Evolutionary conservation across 1,284 basidiomycete species (phyloP).

Genomic region (Ustilago nuda): DNA sequence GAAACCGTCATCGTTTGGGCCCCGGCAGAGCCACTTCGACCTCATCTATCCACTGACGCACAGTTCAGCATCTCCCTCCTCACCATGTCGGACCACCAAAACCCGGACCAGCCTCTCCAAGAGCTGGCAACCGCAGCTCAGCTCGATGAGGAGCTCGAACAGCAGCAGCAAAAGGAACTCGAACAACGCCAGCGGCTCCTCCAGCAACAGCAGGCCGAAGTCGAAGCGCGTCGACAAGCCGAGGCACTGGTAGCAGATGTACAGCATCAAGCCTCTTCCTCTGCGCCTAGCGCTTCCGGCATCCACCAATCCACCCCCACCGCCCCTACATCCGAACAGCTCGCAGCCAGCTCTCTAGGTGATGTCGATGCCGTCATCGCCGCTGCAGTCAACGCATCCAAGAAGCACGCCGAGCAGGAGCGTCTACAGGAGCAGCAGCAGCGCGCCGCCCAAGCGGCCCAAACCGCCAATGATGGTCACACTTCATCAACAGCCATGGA

Average conservation of each 20-base stretch:
- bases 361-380: conserved; percentile 48
- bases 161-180: conserved; percentile 47
- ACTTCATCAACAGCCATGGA: conserved; percentile 21
- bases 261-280: conserved; percentile 16
- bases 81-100: conserved; percentile 46
- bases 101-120: conserved; percentile 47
- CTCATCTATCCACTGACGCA: background rate
- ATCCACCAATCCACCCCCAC: conserved; percentile 8
- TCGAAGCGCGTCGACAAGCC: conserved; percentile 29
- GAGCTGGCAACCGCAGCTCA: conserved; percentile 54
- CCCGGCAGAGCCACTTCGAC: too few relatives aligned
- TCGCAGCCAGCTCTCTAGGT: conserved; percentile 36
- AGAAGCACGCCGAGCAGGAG: conserved; percentile 42
- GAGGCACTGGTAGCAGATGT: conserved; percentile 23
- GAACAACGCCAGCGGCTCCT: conserved; percentile 44
- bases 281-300: conserved; percentile 14
- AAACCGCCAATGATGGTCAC: background rate
- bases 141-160: conserved; percentile 48
- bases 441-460: conserved; percentile 8
- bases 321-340: conserved; percentile 17
- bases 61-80: background rate
- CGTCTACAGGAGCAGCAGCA: conserved; percentile 33
- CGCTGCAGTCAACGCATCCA: conserved; percentile 45
- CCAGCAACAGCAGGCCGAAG: conserved; percentile 38
- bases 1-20: too few relatives aligned